Conservation (phyloP, 2,329 filamentous ascomycete genomes). For the Xylaria digitata region DNA sequence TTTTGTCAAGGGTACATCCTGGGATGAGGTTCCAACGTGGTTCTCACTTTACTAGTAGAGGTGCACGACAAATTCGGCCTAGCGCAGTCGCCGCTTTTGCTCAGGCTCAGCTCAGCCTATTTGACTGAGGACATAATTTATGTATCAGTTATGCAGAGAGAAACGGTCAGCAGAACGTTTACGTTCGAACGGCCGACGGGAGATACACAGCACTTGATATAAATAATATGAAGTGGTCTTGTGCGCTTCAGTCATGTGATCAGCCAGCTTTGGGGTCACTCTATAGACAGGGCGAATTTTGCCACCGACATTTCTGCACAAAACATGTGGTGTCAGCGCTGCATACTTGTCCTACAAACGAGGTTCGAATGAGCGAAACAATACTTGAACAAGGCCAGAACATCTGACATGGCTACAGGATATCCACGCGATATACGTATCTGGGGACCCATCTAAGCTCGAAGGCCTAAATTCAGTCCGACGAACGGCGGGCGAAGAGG, state of each 20-base stretch:
- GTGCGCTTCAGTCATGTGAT: conserved; percentile 30
- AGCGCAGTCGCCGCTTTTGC: too few relatives aligned
- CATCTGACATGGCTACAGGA: conserved; percentile 32
- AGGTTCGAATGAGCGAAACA: conserved; percentile 29
- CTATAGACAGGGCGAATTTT: conserved; percentile 26
- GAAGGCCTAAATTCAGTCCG: conserved; percentile 24
- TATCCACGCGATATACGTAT: conserved; percentile 30
- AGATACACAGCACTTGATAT: too few relatives aligned
- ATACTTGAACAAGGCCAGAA: conserved; percentile 26
- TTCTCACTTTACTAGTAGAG: too few relatives aligned
- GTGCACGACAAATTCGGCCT: too few relatives aligned
- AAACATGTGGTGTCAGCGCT: conserved; percentile 26
- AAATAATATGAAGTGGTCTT: conserved; percentile 34
- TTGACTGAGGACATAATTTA: too few relatives aligned
- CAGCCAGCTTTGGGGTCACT: conserved; percentile 29
- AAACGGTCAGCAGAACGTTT: too few relatives aligned
- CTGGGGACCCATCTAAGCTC: conserved; percentile 28
- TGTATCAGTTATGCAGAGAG: too few relatives aligned
- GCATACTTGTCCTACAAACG: conserved; percentile 33
- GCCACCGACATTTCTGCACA: conserved; percentile 32
- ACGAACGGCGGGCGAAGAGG: conserved; percentile 27
- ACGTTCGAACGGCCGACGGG: too few relatives aligned
- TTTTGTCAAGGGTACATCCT: too few relatives aligned
- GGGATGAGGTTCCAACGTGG: too few relatives aligned
- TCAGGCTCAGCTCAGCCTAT: too few relatives aligned